Base-by-base conservation (phyloP, 768 basidiomycete species). In the Leccinellum albellum region DNA sequence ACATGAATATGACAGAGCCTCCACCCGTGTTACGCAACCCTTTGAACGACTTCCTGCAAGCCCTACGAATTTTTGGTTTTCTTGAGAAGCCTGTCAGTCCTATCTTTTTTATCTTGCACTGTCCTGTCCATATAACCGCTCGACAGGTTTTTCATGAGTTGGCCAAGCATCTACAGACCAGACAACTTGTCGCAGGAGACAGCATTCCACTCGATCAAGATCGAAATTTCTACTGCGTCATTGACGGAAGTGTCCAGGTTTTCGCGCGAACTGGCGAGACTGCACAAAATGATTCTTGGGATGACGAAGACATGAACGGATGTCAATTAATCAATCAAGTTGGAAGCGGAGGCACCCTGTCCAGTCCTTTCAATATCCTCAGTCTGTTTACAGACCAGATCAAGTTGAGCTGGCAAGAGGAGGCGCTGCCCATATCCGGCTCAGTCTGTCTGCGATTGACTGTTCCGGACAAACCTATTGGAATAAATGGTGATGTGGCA, bases 271-370 rank as follows among this genome's bases (percentile, higher is more conserved):
- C 86, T 1, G 85, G 83, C 6, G 79, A 82, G 60, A 74, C 75
- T 13, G 66, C 75, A 12, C 76, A 74, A 51, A 80, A 80, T 54
- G 82, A 82, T 42, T 73, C 81, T 13, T 91, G 87, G 86, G 91
- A 91, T 37, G 84, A 87, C 53, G 90, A 91, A 66, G 87, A 91
- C 52, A 89, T 91, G 83, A 96, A 97, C 61, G 95, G 96, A 2
- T 98, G 94, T 73, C 94, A 98, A 67, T 77, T 98, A 7, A 80
- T 99, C 37, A 99, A 98, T 68, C 94, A 98, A 75, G 97, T 99
- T 28, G 88, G 92, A 50, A 91, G 88, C 31, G 96, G 97, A 5
- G 97, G 97, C 20, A 99, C 94, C 0, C 77, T 99, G 13, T 96
- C 93, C 24, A 95, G 92, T 66, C 79, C 98, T 40, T 99, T 99